These are phyloP conservation scores for Dipteronia dyeriana DNA, from an alignment of 345 rosid species.

Conservation along the genomic window DNA sequence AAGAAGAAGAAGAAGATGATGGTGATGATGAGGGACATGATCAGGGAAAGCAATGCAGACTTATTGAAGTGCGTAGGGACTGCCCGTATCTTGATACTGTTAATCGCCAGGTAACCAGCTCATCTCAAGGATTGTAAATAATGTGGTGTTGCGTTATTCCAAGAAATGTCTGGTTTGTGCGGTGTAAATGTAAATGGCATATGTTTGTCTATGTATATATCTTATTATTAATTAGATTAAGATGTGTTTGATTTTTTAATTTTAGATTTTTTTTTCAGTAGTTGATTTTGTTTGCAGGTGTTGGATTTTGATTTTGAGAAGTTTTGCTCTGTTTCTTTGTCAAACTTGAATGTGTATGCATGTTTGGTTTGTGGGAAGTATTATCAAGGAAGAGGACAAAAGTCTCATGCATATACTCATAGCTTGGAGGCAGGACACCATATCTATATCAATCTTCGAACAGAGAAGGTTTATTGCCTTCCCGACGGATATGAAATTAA, in stretches of 20 bases:
- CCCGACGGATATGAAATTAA: constrained; percentile 98
- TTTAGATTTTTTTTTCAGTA: background rate
- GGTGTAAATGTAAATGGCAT: background rate
- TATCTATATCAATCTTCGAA: constrained; percentile 84
- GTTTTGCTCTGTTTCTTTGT: constrained; percentile 90
- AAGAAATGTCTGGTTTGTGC: background rate
- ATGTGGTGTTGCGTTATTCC: background rate
- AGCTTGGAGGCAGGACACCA: constrained; percentile 99
- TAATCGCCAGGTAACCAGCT: constrained; percentile 78
- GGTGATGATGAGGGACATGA: constrained; percentile 40
- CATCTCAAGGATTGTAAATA: background rate
- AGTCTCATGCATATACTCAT: constrained; percentile 95
- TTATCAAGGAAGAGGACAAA: constrained; percentile 93
- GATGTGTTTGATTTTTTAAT: background rate
- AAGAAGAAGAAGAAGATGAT: constrained; percentile 30
- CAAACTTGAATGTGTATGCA: constrained; percentile 87
- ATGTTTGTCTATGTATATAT: background rate
- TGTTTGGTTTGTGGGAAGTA: constrained; percentile 97
- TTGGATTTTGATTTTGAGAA: constrained; percentile 98
- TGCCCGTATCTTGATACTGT: constrained; percentile 98
- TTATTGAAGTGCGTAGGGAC: constrained; percentile 78
- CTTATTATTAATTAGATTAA: background rate
- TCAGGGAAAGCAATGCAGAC: constrained; percentile 47
- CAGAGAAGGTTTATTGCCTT: constrained; percentile 93
- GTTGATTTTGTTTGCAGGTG: constrained; percentile 46